Evolutionary conservation across 2,329 filamentous ascomycete genomes (phyloP).

Genomic region (Myriangium duriaei): DNA sequence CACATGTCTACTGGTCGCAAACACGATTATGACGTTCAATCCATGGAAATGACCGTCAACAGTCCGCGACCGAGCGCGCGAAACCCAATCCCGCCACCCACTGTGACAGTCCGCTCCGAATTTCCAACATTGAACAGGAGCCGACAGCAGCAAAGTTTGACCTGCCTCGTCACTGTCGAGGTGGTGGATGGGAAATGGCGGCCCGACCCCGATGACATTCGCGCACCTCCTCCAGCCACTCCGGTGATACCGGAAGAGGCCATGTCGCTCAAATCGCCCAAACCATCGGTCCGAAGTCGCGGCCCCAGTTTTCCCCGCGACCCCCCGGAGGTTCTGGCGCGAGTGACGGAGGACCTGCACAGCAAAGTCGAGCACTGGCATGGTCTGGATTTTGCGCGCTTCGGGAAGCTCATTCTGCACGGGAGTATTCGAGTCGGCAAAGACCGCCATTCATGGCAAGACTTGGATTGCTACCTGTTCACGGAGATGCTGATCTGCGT

Average conservation of each 20-base stretch:
- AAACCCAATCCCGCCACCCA: conserved; percentile 81
- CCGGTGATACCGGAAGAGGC: conserved; percentile 5
- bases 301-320: conserved; percentile 9
- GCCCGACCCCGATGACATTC: conserved; percentile 68
- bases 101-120: conserved; percentile 89
- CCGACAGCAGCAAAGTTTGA: conserved; percentile 86
- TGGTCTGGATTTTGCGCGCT: conserved; percentile 82
- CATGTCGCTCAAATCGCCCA: conserved; percentile 23
- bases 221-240: conserved; percentile 29
- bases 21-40: conserved; percentile 91
- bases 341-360: conserved; percentile 75
- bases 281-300: conserved; percentile 7
- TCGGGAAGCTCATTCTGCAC: conserved; percentile 82
- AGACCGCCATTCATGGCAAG: conserved; percentile 93
- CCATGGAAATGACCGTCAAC: conserved; percentile 77
- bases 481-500: conserved; percentile 99
- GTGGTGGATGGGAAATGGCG: conserved; percentile 87
- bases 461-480: conserved; percentile 92
- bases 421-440: conserved; percentile 89
- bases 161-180: conserved; percentile 87
- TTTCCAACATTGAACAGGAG: conserved; percentile 89
- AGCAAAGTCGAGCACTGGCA: conserved; percentile 97
- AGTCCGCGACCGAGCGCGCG: conserved; percentile 58
- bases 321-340: conserved; percentile 59
- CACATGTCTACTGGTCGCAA: conserved; percentile 47